Base-by-base conservation (phyloP, 2,329 filamentous ascomycete genomes). In the Fusarium mexicanum region DNA sequence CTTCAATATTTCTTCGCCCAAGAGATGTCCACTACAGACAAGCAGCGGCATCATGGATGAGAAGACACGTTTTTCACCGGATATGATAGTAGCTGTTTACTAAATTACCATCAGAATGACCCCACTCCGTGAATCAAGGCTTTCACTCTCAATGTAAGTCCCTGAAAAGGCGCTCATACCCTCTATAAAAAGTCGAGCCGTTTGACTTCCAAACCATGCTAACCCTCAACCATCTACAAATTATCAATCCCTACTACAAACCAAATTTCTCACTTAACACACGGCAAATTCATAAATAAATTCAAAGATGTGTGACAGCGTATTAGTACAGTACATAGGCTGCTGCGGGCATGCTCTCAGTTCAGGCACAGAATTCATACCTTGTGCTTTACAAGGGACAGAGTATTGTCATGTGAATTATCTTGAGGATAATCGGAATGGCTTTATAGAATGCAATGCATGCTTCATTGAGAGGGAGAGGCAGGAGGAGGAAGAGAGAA, bases 81-180 rank as follows among this genome's bases (percentile, higher is more conserved):
- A 16, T 2, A 17, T 8, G 0, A 35, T 17, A 2, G 1, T 9
- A 35, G 7, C 33, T 35, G 3, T 35, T 8, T 0, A 35, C 14
- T 4, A 9, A 35, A 35, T 35, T 35, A 17, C 3, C 14, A 4
- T 35, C 14, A 17, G 33, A 35, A 35, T 35, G 14, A 35, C 8
- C 33, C 14, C 16, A 1, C 5, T 8, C 6, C 11, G 9, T 24
- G 22, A 33, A 18, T n/a, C 20, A 31, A 48, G 16, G 3, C 22
- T 20, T 2, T 46, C 20, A 31, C 10, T 17, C 2, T 22, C n/a
- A 4, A 35, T 10, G 9, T 11, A 3, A 35, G 29, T 24, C 22
- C 8, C 17, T 20, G n/a, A 24, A 20, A 18, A 24, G 12, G 6
- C 24, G 31, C 5, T 5, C 3, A 14, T 24, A 20, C 8, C 4